These are phyloP conservation scores for Solanum bulbocastanum DNA, from an alignment of 257 asterid species.

Conservation along the genomic window DNA sequence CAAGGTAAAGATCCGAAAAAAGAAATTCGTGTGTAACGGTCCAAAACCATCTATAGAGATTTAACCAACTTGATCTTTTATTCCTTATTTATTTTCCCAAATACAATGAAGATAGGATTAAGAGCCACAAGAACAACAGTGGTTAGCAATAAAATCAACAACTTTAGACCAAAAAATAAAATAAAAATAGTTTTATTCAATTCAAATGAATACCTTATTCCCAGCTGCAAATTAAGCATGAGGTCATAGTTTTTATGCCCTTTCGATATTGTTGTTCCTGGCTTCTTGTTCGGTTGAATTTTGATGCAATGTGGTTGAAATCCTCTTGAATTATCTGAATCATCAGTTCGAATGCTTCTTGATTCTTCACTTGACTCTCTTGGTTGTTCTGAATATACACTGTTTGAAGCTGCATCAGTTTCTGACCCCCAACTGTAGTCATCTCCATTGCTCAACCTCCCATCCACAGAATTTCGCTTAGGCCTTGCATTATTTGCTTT, in stretches of 20 bases:
- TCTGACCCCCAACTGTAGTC: slow-evolving; percentile 32
- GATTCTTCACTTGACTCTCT: slow-evolving; percentile 25
- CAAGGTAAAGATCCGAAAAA: neutral
- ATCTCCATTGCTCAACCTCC: slow-evolving; percentile 27
- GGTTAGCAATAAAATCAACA: neutral
- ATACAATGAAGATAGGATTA: neutral
- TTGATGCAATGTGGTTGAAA: slow-evolving; percentile 22
- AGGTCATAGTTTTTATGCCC: slow-evolving; percentile 87
- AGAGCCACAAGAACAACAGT: neutral
- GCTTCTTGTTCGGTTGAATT: slow-evolving; percentile 47
- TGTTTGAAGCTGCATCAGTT: slow-evolving; percentile 41
- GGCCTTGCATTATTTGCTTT: slow-evolving; percentile 15
- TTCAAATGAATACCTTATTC: slow-evolving; percentile 55
- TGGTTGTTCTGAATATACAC: slow-evolving; percentile 17
- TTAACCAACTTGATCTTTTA: neutral
- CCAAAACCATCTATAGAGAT: neutral
- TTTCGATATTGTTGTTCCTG: slow-evolving; percentile 58
- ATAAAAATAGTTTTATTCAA: neutral
- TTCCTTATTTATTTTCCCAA: neutral
- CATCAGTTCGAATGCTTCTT: slow-evolving; percentile 13
- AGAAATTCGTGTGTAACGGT: neutral
- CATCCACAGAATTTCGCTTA: slow-evolving; percentile 28
- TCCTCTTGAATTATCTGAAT: slow-evolving; percentile 23
- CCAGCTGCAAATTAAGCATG: slow-evolving; percentile 93
- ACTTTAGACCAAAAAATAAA: neutral